Conservation (phyloP, 1,284 basidiomycete genomes). For the Trichosporon inkin region DNA sequence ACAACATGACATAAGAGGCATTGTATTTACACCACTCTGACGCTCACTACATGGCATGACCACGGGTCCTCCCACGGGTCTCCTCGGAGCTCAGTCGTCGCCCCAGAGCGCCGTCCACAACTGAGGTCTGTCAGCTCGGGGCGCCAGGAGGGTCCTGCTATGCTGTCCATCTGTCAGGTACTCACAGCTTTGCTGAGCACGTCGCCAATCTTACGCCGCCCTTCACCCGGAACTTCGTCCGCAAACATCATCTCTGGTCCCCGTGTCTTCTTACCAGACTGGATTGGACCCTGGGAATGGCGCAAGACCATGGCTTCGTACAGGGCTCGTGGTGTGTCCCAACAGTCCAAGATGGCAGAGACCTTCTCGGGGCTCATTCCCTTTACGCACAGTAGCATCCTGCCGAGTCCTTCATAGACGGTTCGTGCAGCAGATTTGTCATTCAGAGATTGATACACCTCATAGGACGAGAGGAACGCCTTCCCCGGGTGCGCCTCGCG, state of each 20-base stretch:
- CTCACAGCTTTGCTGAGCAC: conserved; percentile 51
- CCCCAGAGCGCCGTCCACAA: conserved; percentile 14
- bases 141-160: not conserved
- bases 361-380: conserved; percentile 57
- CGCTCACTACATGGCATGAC: too few species aligned
- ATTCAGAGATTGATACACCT: conserved; percentile 54
- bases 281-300: conserved; percentile 11
- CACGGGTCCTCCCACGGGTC: not conserved
- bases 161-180: not conserved
- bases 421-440: conserved; percentile 53
- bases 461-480: conserved; percentile 52
- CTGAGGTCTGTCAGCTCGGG: conserved; percentile 8
- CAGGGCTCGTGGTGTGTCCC: conserved; percentile 52
- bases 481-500: conserved; percentile 35
- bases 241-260: conserved; percentile 40
- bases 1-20: not conserved
- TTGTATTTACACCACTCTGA: not conserved
- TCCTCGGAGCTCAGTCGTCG: not conserved
- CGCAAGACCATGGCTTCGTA: conserved; percentile 46
- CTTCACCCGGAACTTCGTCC: conserved; percentile 44
- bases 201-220: conserved; percentile 50
- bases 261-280: conserved; percentile 21
- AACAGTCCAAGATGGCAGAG: conserved; percentile 51
- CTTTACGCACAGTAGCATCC: conserved; percentile 55
- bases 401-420: conserved; percentile 52